Percentiles rank a stretch among this genome's conserved stretches.
phyloP scores from a whole-genome alignment of 805 yeast species.

The Tetrapisispora iriomotensis region DNA sequence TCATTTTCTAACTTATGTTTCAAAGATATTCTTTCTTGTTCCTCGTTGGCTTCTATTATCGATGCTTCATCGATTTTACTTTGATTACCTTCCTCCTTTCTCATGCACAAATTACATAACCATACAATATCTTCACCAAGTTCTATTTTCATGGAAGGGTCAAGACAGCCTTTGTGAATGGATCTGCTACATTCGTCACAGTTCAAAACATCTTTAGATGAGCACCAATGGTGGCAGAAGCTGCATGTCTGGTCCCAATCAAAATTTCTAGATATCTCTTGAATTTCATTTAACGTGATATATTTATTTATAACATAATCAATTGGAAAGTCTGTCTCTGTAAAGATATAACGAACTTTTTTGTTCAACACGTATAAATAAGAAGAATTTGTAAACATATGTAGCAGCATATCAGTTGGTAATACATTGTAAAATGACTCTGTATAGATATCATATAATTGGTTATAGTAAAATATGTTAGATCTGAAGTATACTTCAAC shows the following conservation, averaged over 20 bases:
- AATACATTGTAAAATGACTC: conserved; percentile 70
- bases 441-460: conserved; percentile 78
- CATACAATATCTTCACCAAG: conserved; percentile 86
- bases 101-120: conserved; percentile 75
- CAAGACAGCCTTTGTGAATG: conserved; percentile 76
- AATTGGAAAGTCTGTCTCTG: conserved; percentile 40
- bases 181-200: conserved; percentile 65
- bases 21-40: conserved; percentile 1
- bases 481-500: conserved; percentile 48
- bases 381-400: conserved; percentile 46
- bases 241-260: conserved; percentile 41
- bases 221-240: conserved; percentile 79
- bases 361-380: conserved; percentile 54
- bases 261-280: not conserved
- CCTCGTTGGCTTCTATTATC: conserved; percentile 7
- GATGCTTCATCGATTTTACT: conserved; percentile 4
- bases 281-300: conserved; percentile 1
- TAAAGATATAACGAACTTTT: conserved; percentile 63
- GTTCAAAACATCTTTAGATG: conserved; percentile 57
- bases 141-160: conserved; percentile 69
- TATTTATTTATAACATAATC: conserved; percentile 18
- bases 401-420: conserved; percentile 48
- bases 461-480: conserved; percentile 73
- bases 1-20: conserved; percentile 10
- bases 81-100: conserved; percentile 38